A percentile compares a stretch with the other conserved stretches of the same genome.
Evolutionary conservation across 768 basidiomycete species (phyloP).

Genomic region (Kondoa subrosea): DNA sequence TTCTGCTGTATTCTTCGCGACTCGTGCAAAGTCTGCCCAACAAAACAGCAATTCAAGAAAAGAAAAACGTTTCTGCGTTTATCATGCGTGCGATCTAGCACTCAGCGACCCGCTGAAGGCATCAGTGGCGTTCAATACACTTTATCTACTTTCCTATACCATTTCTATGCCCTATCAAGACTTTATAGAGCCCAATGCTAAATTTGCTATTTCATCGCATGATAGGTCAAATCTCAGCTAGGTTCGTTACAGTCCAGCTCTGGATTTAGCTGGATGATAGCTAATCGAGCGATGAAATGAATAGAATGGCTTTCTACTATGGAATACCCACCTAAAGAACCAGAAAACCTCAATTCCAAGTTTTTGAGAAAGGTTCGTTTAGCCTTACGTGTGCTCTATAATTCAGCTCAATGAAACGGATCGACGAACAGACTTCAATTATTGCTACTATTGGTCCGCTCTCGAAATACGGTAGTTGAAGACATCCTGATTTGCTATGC

Average conservation of each 20-base stretch:
- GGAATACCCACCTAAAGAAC: background rate
- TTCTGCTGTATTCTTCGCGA: background rate
- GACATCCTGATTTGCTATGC: conserved; percentile 13
- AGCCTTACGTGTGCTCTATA: background rate
- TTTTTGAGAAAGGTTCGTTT: background rate
- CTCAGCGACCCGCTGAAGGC: background rate
- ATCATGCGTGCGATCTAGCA: background rate
- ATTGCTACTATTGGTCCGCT: conserved; percentile 87
- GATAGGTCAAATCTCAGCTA: conserved; percentile 3
- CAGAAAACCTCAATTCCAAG: background rate
- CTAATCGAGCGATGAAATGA: background rate
- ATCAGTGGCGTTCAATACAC: too few relatives aligned
- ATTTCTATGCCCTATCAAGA: background rate
- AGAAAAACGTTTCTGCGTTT: background rate
- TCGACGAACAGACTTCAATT: conserved; percentile 58
- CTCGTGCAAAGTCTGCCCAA: background rate
- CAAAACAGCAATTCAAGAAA: background rate
- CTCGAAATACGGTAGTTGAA: background rate
- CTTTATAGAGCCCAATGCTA: background rate
- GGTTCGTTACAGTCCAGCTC: background rate
- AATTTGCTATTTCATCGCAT: background rate
- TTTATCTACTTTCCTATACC: too few relatives aligned
- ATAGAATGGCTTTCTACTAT: background rate
- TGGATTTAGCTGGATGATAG: background rate
- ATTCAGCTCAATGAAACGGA: background rate